Evolutionary conservation across 176 grass and related monocot species (phyloP), one percentile per base, ranked within the genome.

Genomic region (Puya raimondii): DNA sequence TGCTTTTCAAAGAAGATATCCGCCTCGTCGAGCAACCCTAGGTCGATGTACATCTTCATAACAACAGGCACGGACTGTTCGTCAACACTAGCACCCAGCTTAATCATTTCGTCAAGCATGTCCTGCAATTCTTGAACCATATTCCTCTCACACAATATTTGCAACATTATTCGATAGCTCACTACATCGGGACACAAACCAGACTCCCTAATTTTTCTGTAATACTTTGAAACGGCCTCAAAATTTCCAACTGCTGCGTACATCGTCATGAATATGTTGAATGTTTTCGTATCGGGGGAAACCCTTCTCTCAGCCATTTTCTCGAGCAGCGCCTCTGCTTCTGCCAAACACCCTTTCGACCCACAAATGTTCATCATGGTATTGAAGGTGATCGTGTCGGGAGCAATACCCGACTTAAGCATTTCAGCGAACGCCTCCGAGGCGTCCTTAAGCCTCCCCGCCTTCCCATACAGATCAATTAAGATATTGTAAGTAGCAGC

Each of bases 11-110:
- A 87, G 66, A 91, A 91, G 56, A 29, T 23, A 51, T 71, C 80
- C 33, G 88, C 81, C 53, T 85, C 66, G 70, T 84, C 52, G 51
- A 87, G 78, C 79, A 87, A 70, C 75, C 88, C 81, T 58, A 80
- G 68, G 80, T 91, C 67, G 81, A 85, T 73, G 53, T 91, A 87
- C 88, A 91, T 87, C 79, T 77, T 91, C 79, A 87, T 86, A 51
- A 87, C 66, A 80, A 80, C 49, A 74, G 88, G 88, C 48, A 82
- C 12, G 12, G 79, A 87, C 69, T 91, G 88, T 26, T 85, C 69
- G 68, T 76, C 78, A 48, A 91, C 72, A 64, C 13, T 63, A 52
- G 65, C 1, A 0, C 76, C 88, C 11, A 79, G 77, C 27, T 50
- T 66, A 13, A 71, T 11, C 49, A 91, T 87, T 16, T 20, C 72